These are phyloP conservation scores for Graphilbum fragrans DNA, from an alignment of 2,329 filamentous ascomycete species.

Conservation along the genomic window DNA sequence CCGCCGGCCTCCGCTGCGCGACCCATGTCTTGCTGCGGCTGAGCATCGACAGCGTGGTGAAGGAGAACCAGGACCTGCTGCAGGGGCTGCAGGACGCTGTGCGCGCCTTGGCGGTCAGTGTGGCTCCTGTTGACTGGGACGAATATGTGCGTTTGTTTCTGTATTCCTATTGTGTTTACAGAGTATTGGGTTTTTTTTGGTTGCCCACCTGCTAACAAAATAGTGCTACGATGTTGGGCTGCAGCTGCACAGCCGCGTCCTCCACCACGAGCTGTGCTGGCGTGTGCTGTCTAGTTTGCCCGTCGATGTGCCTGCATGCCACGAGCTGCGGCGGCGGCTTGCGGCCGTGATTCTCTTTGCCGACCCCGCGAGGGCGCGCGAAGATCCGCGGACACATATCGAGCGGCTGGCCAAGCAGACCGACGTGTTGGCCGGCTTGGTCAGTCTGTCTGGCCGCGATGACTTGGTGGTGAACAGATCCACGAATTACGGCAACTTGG, in stretches of 20 bases:
- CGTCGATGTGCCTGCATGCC: constrained; percentile 30
- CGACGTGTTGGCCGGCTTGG: constrained; percentile 26
- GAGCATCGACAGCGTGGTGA: constrained; percentile 38
- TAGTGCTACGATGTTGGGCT: constrained; percentile 35
- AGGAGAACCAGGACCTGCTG: constrained; percentile 28
- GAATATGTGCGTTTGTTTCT: constrained; percentile 19
- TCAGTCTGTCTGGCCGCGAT: background rate
- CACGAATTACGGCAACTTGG: constrained; percentile 59
- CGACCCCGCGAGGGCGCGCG: constrained; percentile 27
- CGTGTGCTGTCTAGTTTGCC: constrained; percentile 49
- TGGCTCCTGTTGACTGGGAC: constrained; percentile 24
- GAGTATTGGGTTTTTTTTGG: constrained; percentile 12
- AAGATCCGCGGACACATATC: constrained; percentile 27
- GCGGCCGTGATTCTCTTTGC: constrained; percentile 52
- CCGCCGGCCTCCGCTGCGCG: constrained; percentile 23
- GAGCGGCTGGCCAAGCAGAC: constrained; percentile 29
- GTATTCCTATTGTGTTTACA: constrained; percentile 18
- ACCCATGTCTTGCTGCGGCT: constrained; percentile 39
- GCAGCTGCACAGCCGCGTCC: constrained; percentile 32
- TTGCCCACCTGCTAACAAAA: constrained; percentile 6
- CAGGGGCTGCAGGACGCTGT: constrained; percentile 28
- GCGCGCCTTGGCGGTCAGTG: constrained; percentile 26
- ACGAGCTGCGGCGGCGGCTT: constrained; percentile 53
- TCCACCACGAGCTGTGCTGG: constrained; percentile 37
- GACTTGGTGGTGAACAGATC: constrained; percentile 36